phyloP scores from a whole-genome alignment of 2,329 filamentous ascomycete species.

The Colletotrichum endophyticum region DNA sequence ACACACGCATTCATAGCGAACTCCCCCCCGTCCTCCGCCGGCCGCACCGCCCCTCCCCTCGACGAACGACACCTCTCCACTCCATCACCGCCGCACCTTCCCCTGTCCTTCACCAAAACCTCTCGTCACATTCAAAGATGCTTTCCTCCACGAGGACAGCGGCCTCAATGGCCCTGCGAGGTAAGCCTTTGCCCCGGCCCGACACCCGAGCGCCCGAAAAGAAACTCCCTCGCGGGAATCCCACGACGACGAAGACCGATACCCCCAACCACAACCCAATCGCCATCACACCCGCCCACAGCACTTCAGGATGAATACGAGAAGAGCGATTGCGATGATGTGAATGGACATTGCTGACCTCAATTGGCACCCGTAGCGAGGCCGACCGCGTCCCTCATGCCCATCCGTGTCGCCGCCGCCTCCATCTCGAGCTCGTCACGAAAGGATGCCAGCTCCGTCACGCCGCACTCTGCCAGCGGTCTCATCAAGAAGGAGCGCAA shows the following conservation, averaged over 20 bases:
- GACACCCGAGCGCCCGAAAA: background rate
- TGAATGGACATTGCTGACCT: slow-evolving; percentile 24
- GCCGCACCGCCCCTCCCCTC: slow-evolving; percentile 8
- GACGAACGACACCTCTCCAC: slow-evolving; percentile 13
- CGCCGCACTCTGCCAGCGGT: slow-evolving; percentile 55
- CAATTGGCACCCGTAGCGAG: slow-evolving; percentile 54
- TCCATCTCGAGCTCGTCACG: slow-evolving; percentile 70
- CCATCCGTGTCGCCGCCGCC: slow-evolving; percentile 67
- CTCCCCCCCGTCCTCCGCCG: background rate
- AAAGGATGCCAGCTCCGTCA: slow-evolving; percentile 64
- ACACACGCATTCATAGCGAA: background rate
- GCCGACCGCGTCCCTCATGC: slow-evolving; percentile 66
- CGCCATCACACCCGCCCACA: background rate
- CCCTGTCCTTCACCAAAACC: background rate
- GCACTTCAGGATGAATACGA: background rate
- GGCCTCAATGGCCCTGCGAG: slow-evolving; percentile 58
- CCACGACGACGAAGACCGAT: background rate
- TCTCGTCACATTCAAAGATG: slow-evolving; percentile 36
- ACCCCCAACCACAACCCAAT: background rate
- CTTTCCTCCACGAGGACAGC: slow-evolving; percentile 54
- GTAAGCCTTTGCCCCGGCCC: slow-evolving; percentile 34
- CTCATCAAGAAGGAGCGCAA: slow-evolving; percentile 60
- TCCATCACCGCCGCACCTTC: background rate
- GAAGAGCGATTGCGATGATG: background rate
- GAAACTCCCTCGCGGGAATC: background rate